phyloP scores from a whole-genome alignment of 2,329 filamentous ascomycete species.

The Scedosporium apiospermum region DNA sequence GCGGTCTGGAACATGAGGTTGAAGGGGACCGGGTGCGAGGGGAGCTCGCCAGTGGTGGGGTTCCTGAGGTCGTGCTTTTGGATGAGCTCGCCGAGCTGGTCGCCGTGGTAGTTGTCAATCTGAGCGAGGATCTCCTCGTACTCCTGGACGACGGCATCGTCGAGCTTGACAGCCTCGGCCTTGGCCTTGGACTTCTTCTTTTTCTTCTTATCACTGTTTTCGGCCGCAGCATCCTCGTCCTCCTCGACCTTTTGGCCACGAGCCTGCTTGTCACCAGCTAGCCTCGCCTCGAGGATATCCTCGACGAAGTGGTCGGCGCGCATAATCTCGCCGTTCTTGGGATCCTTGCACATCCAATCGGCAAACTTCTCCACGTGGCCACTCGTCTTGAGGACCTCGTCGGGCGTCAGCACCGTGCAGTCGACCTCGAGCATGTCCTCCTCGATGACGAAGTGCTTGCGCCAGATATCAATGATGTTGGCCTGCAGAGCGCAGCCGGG shows the following conservation, averaged over 20 bases:
- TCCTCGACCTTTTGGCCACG: constrained; percentile 73
- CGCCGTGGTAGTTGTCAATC: constrained; percentile 91
- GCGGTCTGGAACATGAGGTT: constrained; percentile 98
- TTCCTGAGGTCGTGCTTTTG: constrained; percentile 84
- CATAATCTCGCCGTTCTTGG: constrained; percentile 93
- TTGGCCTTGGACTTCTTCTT: constrained; percentile 82
- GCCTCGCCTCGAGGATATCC: constrained; percentile 75
- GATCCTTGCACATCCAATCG: constrained; percentile 99
- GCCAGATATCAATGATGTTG: constrained; percentile 81
- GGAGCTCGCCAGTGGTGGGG: constrained; percentile 66
- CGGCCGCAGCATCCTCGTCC: constrained; percentile 50
- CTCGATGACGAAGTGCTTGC: constrained; percentile 86
- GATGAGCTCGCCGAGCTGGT: constrained; percentile 80
- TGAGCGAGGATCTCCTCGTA: constrained; percentile 85
- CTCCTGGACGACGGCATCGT: constrained; percentile 76
- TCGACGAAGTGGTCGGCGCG: constrained; percentile 95
- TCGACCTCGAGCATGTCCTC: constrained; percentile 95
- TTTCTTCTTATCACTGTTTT: constrained; percentile 51
- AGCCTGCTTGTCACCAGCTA: constrained; percentile 88
- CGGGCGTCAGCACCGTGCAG: constrained; percentile 86
- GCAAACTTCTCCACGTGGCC: constrained; percentile 97
- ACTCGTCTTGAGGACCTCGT: constrained; percentile 88
- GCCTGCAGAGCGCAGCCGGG: constrained; percentile 79
- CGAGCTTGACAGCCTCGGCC: constrained; percentile 70
- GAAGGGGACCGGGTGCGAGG: constrained; percentile 78